Evolutionary conservation across 345 rosid genomes (phyloP).

Genomic region (Eucalyptus tenuipes): DNA sequence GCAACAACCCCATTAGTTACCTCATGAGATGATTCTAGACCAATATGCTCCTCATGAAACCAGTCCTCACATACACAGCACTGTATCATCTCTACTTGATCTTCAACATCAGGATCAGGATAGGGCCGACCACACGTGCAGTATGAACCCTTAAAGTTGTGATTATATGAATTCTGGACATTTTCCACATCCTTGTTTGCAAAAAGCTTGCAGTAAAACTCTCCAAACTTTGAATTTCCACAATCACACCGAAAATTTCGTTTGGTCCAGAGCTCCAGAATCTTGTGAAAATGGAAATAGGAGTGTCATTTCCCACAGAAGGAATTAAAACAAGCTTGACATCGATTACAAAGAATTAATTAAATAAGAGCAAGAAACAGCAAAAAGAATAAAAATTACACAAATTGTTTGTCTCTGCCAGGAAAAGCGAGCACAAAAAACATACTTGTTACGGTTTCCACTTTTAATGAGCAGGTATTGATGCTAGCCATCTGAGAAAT

Average conservation of each 20-base stretch:
- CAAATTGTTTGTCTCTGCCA: background rate
- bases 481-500: background rate
- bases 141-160: conserved; percentile 83
- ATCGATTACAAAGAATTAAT: background rate
- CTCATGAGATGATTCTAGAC: conserved; percentile 46
- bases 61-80: conserved; percentile 96
- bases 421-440: background rate
- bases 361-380: background rate
- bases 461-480: background rate
- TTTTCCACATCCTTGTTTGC: conserved; percentile 71
- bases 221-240: conserved; percentile 89
- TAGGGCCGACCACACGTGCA: conserved; percentile 77
- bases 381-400: background rate
- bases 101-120: conserved; percentile 87
- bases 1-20: conserved; percentile 15
- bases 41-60: conserved; percentile 95
- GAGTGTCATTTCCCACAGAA: background rate
- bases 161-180: conserved; percentile 69
- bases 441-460: background rate
- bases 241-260: conserved; percentile 88
- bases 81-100: conserved; percentile 94
- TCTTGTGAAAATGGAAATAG: conserved; percentile 7
- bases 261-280: conserved; percentile 96
- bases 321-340: background rate
- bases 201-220: conserved; percentile 68